Conservation (phyloP, 129 eudicot genomes). For the Chrysanthemum makinoi region DNA sequence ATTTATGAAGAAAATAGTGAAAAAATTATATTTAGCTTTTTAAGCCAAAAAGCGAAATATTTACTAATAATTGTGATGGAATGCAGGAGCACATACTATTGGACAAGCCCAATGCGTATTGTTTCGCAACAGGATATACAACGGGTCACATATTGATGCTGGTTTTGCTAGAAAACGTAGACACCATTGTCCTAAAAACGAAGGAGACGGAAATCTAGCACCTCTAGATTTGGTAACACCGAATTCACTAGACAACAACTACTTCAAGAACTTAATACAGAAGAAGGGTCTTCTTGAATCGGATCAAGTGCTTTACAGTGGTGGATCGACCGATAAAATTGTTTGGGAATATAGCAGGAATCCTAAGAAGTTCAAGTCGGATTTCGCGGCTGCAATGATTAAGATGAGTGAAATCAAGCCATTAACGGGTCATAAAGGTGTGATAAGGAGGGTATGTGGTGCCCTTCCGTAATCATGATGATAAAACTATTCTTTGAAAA, state of each 20-base stretch:
- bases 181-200: slow-evolving; percentile 39
- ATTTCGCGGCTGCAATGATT: slow-evolving; percentile 72
- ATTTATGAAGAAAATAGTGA: background rate
- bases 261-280: slow-evolving; percentile 45
- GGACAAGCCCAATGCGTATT: slow-evolving; percentile 59
- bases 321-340: slow-evolving; percentile 48
- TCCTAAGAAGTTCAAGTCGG: slow-evolving; percentile 39
- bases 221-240: slow-evolving; percentile 51
- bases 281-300: slow-evolving; percentile 69
- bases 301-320: slow-evolving; percentile 68
- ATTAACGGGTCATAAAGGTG: slow-evolving; percentile 54
- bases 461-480: slow-evolving; percentile 20
- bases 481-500: background rate
- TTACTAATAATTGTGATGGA: too few relatives aligned
- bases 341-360: slow-evolving; percentile 40
- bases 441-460: slow-evolving; percentile 53
- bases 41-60: background rate
- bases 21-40: too few relatives aligned
- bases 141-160: slow-evolving; percentile 52
- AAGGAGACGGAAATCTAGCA: slow-evolving; percentile 52
- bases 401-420: slow-evolving; percentile 69
- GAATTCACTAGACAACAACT: slow-evolving; percentile 46
- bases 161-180: slow-evolving; percentile 44
- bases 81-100: slow-evolving; percentile 59
- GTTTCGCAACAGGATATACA: slow-evolving; percentile 59